Evolutionary conservation across 768 basidiomycete species (phyloP), one percentile per base, ranked within the genome.

Genomic region (Dentipellis fragilis): DNA sequence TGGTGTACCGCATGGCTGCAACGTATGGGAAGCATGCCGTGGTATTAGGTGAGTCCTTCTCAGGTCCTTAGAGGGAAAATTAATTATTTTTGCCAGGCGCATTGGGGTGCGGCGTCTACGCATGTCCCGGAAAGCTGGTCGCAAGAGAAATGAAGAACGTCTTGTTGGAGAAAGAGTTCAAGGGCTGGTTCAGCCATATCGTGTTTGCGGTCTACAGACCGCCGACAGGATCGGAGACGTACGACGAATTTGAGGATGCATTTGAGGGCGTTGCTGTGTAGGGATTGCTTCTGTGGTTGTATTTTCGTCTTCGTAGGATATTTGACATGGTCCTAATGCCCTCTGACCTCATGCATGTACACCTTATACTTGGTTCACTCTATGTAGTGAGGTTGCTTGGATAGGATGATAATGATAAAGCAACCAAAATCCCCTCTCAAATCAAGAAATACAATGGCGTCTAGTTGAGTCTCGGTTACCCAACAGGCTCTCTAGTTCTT

Each of bases 401-500:
- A 3, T 29, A 29, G 3, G 29, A 29, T 29, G 29, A 29, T 29
- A 29, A 29, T 29, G 29, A 29, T 29, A 29, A 29, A 29, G 29
- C 29, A 6, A 29, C 29, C 29, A 29, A 29, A 29, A 29, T 29
- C 29, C 29, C 29, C 29, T 29, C 29, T 29, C 29, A 29, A 29
- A 29, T 29, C 29, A 29, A 3, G 29, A 29, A 29, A 29, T 29
- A 29, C 29, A 29, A 29, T 29, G 29, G 29, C 29, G 29, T 29
- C 29, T 29, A 29, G 3, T 3, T 3, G 29, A 29, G 29, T 29
- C 29, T 29, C 53, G 22, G 35, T 51, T 39, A 10, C 22, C 16
- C 35, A 16, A 39, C 23, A 29, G 11, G 40, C n/a, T 17, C n/a
- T 23, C 38, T 40, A 59, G 42, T 59, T 60, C 29, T 55, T 64